These are phyloP conservation scores for Albugo laibachii DNA, from an alignment of 352 stramenopile species.

Conservation along the genomic window DNA sequence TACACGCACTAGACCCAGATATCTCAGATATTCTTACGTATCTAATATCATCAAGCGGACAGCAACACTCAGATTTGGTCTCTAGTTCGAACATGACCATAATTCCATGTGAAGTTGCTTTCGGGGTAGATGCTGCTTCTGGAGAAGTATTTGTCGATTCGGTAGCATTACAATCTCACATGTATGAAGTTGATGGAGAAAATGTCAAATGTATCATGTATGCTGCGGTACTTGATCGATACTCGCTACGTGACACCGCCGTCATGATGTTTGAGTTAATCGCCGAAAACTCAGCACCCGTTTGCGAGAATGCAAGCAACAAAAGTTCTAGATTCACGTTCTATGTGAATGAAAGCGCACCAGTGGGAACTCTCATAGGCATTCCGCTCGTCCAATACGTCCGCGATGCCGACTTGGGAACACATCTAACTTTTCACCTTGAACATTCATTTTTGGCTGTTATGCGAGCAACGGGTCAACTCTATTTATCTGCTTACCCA, in stretches of 20 bases:
- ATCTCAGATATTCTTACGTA: too few species aligned
- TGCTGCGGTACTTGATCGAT: too few species aligned
- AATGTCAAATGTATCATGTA: too few species aligned
- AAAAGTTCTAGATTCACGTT: neutral
- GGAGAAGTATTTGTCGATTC: slow-evolving; percentile 7
- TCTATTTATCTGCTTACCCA: slow-evolving; percentile 3
- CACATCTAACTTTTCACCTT: slow-evolving; percentile 10
- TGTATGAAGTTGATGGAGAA: too few species aligned
- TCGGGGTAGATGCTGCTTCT: slow-evolving; percentile 6
- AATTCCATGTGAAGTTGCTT: too few species aligned
- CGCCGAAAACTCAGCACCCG: slow-evolving; percentile 6
- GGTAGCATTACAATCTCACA: neutral
- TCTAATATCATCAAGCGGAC: too few species aligned
- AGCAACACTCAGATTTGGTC: too few species aligned
- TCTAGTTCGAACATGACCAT: too few species aligned
- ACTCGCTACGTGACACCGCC: slow-evolving; percentile 1
- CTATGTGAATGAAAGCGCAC: slow-evolving; percentile 7
- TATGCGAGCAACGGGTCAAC: slow-evolving; percentile 4
- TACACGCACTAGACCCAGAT: too few species aligned
- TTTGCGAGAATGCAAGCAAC: slow-evolving; percentile 1
- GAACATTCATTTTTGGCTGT: slow-evolving; percentile 9
- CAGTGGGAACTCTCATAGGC: slow-evolving; percentile 3
- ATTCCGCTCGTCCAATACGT: slow-evolving; percentile 1
- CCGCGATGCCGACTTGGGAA: slow-evolving; percentile 8
- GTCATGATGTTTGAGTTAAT: slow-evolving; percentile 4